Conservation (phyloP, 495 filamentous ascomycete genomes). For the Tuber umbilicatum region DNA sequence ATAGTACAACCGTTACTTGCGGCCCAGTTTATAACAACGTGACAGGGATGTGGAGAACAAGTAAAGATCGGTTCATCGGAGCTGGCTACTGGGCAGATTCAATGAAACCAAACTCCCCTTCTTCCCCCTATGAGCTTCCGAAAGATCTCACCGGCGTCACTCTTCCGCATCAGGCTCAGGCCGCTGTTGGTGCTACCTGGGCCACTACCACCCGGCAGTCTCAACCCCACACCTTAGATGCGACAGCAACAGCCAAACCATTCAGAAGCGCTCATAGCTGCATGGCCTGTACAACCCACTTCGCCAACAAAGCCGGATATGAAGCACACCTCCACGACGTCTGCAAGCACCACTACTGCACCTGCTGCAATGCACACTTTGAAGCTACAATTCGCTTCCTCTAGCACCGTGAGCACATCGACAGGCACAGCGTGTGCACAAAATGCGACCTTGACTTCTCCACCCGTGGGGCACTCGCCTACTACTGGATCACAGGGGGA, state of each 20-base stretch:
- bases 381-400: constrained; percentile 9
- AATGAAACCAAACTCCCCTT: constrained; percentile 14
- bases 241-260: constrained; percentile 19
- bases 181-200: constrained; percentile 10
- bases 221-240: constrained; percentile 9
- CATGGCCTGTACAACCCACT: constrained; percentile 20
- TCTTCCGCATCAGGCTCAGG: constrained; percentile 18
- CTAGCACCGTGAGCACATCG: constrained; percentile 11
- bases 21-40: not conserved
- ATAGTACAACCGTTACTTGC: not conserved
- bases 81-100: not conserved
- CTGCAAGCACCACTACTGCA: constrained; percentile 19
- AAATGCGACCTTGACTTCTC: constrained; percentile 23
- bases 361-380: constrained; percentile 31
- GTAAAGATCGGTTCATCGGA: not conserved
- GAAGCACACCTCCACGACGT: constrained; percentile 16
- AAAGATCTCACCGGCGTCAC: constrained; percentile 9
- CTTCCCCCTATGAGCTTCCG: constrained; percentile 24
- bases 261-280: constrained; percentile 21
- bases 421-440: constrained; percentile 22
- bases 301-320: constrained; percentile 8
- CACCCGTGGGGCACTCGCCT: constrained; percentile 14
- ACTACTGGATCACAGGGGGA: constrained; percentile 15
- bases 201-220: constrained; percentile 14
- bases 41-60: not conserved